phyloP scores from a whole-genome alignment of 2,329 filamentous ascomycete species.

The Ascochyta fabae region DNA sequence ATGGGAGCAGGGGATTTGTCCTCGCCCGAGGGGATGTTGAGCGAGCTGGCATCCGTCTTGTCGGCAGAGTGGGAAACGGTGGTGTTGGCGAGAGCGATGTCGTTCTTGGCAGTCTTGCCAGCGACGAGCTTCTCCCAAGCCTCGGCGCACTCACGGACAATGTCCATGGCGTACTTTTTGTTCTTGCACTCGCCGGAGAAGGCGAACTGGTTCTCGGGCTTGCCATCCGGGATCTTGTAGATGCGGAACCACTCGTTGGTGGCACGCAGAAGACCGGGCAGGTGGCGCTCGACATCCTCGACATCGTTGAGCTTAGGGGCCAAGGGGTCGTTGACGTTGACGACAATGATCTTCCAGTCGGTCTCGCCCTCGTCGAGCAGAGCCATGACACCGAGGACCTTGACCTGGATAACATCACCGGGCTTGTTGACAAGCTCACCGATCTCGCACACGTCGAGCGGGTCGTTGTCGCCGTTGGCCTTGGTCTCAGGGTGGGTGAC shows the following conservation, averaged over 20 bases:
- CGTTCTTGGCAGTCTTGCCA: slow-evolving; percentile 81
- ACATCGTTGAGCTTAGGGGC: slow-evolving; percentile 97
- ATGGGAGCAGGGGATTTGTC: slow-evolving; percentile 86
- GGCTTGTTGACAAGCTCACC: slow-evolving; percentile 96
- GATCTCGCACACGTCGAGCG: slow-evolving; percentile 99
- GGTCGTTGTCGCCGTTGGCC: slow-evolving; percentile 99
- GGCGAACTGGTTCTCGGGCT: slow-evolving; percentile 99
- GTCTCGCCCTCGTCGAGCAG: slow-evolving; percentile 99
- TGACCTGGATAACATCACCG: slow-evolving; percentile 99
- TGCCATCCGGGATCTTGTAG: slow-evolving; percentile 99
- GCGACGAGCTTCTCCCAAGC: slow-evolving; percentile 96
- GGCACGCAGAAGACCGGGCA: slow-evolving; percentile 93
- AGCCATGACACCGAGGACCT: slow-evolving; percentile 99
- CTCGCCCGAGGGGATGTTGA: slow-evolving; percentile 80
- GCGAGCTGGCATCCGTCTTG: slow-evolving; percentile 71
- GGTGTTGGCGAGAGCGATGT: slow-evolving; percentile 81
- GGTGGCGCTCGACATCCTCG: slow-evolving; percentile 98
- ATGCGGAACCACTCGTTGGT: slow-evolving; percentile 99
- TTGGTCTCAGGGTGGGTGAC: slow-evolving; percentile 97
- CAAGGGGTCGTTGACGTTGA: slow-evolving; percentile 96
- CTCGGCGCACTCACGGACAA: slow-evolving; percentile 94
- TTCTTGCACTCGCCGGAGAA: slow-evolving; percentile 99
- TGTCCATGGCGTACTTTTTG: slow-evolving; percentile 96
- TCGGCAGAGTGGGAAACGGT: slow-evolving; percentile 75
- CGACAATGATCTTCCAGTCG: slow-evolving; percentile 99